Base-by-base conservation (phyloP, 805 yeast genomes). In the Dipodascopsis tothii region DNA sequence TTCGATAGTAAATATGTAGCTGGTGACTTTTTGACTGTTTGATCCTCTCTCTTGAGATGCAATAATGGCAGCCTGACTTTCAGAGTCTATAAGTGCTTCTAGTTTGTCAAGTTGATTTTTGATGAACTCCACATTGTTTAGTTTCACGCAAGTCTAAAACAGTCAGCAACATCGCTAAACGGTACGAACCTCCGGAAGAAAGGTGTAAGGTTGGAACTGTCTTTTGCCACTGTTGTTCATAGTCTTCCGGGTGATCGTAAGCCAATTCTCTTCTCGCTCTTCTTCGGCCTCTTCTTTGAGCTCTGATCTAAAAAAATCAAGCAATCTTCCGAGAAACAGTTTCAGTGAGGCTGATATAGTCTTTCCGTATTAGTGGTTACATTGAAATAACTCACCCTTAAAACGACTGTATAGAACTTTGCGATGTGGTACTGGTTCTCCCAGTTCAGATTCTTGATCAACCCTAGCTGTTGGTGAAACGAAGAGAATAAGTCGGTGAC, bases 371-470 rank as follows among this genome's bases (percentile, higher is more conserved):
- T n/a, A n/a, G n/a, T n/a, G n/a, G n/a, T n/a, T n/a, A n/a, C n/a
- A n/a, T n/a, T n/a, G n/a, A n/a, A n/a, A n/a, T 25, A 9, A 25
- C 30, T 9, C 30, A 25, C 30, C 48, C 75, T 78, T 50, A 83
- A 69, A 20, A 86, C 59, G 1, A 67, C 60, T 0, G 92, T 81
- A 41, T 77, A 72, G 1, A 83, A 57, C 48, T 71, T 69, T 0
- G 94, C 81, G 17, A 73, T 60, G 53, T 86, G 88, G 41, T 67
- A 69, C 39, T 70, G 72, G 57, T 83, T 70, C 14, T 65, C 62
- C 96, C 96, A 88, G 1, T 73, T 66, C 35, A 84, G 70, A 3
- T 69, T 70, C 14, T 69, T 69, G 36, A 88, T 65, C n/a, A 84
- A 68, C 3, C 67, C 63, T 18, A 84, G 58, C 9, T 77, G 72